A percentile compares a stretch with the other conserved stretches of the same genome.
Conservation (phyloP, 2,329 filamentous ascomycete species). For the Aspergillus eucalypticola region DNA sequence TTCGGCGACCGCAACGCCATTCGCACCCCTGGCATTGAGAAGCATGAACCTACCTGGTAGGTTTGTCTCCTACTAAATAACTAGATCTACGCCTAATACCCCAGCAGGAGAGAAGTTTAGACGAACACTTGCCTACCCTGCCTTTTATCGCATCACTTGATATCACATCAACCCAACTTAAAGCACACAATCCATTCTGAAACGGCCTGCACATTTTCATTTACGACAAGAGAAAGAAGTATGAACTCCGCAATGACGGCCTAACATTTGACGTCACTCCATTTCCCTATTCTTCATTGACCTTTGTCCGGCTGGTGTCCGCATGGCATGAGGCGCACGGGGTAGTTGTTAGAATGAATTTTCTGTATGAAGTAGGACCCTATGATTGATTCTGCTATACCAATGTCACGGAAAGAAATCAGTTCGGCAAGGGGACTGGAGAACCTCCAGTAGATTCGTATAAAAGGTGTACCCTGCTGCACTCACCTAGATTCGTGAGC, state of each 20-base stretch:
- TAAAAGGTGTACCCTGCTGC: no score
- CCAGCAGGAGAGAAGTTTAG: conserved; percentile 32
- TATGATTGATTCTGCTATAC: background rate
- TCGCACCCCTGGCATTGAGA: conserved; percentile 35
- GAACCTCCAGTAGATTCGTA: no score
- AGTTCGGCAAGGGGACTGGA: no score
- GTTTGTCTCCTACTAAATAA: no score
- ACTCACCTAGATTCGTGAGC: no score
- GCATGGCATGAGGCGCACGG: background rate
- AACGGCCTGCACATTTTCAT: background rate
- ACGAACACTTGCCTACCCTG: background rate
- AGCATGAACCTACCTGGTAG: conserved; percentile 38
- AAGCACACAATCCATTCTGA: no score
- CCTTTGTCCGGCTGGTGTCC: background rate
- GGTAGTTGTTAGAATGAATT: background rate
- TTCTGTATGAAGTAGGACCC: background rate
- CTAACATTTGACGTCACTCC: background rate
- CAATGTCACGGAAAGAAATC: no score
- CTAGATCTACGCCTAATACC: no score
- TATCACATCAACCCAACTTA: background rate
- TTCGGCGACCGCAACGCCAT: conserved; percentile 79
- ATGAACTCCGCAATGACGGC: conserved; percentile 1
- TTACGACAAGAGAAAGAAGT: background rate
- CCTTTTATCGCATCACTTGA: background rate
- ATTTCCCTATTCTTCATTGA: background rate